These are phyloP conservation scores for Myriosclerotinia scirpicola DNA, from an alignment of 2,329 filamentous ascomycete genomes.

Conservation along the genomic window DNA sequence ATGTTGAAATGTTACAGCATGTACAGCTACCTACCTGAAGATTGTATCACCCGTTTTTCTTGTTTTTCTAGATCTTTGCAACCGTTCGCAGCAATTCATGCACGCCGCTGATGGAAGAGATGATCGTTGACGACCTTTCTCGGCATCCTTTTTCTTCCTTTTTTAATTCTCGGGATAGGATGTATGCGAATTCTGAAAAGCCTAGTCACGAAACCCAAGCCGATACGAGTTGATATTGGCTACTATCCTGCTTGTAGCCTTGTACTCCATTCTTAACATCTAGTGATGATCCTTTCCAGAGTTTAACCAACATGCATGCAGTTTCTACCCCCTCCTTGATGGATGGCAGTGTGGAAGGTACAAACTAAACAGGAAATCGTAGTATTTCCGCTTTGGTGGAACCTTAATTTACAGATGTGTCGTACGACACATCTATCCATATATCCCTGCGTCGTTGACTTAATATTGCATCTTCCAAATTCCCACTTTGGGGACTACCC, in stretches of 20 bases:
- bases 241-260: conserved; percentile 2
- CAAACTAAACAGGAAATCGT: conserved; percentile 3
- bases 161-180: not conserved
- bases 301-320: conserved; percentile 2
- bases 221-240: not conserved
- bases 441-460: not conserved
- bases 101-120: conserved; percentile 6
- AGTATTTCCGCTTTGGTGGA: conserved; percentile 4
- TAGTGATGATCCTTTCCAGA: conserved; percentile 16
- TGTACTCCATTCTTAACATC: conserved; percentile 5
- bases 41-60: conserved; percentile 1
- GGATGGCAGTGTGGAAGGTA: conserved; percentile 1
- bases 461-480: not conserved
- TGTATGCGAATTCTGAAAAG: not conserved
- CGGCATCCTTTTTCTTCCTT: conserved; percentile 7
- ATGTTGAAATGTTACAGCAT: not conserved
- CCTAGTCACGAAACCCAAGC: not conserved
- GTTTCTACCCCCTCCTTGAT: not conserved
- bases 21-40: not conserved
- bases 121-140: not conserved
- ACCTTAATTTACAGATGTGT: not conserved
- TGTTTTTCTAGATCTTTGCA: not conserved
- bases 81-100: not conserved
- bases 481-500: not conserved
- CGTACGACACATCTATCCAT: not conserved